A percentile compares a stretch with the other conserved stretches of the same genome.
Conservation (phyloP, 805 yeast genomes). For the Candida maltosa region DNA sequence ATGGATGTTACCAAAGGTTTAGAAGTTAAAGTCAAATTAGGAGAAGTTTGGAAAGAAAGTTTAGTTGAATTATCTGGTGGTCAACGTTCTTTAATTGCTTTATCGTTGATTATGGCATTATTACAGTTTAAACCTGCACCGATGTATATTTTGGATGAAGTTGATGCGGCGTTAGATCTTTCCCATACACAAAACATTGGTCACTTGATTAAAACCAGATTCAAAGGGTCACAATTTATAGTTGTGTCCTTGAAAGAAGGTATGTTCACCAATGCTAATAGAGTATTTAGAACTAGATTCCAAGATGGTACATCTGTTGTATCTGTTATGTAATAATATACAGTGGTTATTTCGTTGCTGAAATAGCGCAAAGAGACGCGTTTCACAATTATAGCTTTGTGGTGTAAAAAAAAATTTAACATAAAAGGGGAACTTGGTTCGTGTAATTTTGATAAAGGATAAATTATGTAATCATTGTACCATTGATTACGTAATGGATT, state of each 20-base stretch:
- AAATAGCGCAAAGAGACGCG: too few relatives aligned
- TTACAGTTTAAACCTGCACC: slow-evolving; percentile 97
- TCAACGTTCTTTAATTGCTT: slow-evolving; percentile 89
- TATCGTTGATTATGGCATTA: slow-evolving; percentile 87
- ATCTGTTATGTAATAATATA: slow-evolving; percentile 64
- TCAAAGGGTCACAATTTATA: slow-evolving; percentile 93
- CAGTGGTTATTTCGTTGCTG: too few relatives aligned
- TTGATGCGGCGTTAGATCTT: slow-evolving; percentile 95
- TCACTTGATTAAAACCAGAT: slow-evolving; percentile 88
- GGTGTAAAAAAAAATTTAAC: too few relatives aligned
- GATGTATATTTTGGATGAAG: slow-evolving; percentile 95
- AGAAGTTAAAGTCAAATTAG: slow-evolving; percentile 85
- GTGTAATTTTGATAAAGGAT: too few relatives aligned
- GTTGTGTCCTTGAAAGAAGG: slow-evolving; percentile 97
- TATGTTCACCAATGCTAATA: slow-evolving; percentile 95
- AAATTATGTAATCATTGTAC: too few relatives aligned
- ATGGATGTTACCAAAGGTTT: slow-evolving; percentile 85
- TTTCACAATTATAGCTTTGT: too few relatives aligned
- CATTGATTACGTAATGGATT: too few relatives aligned
- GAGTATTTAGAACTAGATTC: slow-evolving; percentile 88
- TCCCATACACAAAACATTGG: slow-evolving; percentile 98
- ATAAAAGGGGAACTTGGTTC: too few relatives aligned
- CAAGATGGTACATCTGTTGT: slow-evolving; percentile 97
- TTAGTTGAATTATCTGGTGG: slow-evolving; percentile 96
- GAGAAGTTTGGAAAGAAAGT: slow-evolving; percentile 93